Evolutionary conservation across 768 basidiomycete genomes (phyloP).

Genomic region (Chalciporus piperatus): DNA sequence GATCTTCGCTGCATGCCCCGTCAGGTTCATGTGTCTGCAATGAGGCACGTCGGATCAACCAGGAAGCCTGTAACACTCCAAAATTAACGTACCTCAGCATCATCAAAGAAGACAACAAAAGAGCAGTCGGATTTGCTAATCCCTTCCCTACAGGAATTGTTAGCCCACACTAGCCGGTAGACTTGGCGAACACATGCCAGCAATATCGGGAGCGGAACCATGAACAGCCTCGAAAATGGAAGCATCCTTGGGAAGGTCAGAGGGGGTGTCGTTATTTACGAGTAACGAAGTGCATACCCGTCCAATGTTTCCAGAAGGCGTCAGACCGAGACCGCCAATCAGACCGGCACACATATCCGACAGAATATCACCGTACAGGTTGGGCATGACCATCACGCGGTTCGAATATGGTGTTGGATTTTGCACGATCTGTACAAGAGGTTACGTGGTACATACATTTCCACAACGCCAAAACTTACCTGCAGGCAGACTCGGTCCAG

Average conservation of each 20-base stretch:
- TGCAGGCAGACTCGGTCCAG: constrained; percentile 95
- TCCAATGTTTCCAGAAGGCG: constrained; percentile 97
- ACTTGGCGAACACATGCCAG: constrained; percentile 48
- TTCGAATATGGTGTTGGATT: constrained; percentile 93
- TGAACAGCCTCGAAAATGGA: constrained; percentile 99
- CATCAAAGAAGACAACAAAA: constrained; percentile 93
- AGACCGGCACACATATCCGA: constrained; percentile 99
- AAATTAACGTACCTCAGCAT: constrained; percentile 76
- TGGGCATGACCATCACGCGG: constrained; percentile 99
- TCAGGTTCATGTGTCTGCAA: constrained; percentile 86
- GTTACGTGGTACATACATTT: neutral
- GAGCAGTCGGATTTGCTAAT: constrained; percentile 98
- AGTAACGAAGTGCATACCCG: constrained; percentile 49
- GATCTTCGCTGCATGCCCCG: constrained; percentile 80
- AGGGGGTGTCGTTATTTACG: constrained; percentile 8
- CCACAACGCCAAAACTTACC: constrained; percentile 38
- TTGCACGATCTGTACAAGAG: constrained; percentile 65
- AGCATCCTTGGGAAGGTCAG: constrained; percentile 65
- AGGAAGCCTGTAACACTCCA: constrained; percentile 5
- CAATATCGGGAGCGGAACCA: constrained; percentile 99
- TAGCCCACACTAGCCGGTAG: neutral
- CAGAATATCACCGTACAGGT: constrained; percentile 92
- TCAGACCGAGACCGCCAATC: constrained; percentile 96
- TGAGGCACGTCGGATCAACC: constrained; percentile 24
- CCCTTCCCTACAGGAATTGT: constrained; percentile 61